Evolutionary conservation across 176 grass and related monocot species (phyloP), one percentile per base, ranked within the genome.

Genomic region (Metroxylon sagu): DNA sequence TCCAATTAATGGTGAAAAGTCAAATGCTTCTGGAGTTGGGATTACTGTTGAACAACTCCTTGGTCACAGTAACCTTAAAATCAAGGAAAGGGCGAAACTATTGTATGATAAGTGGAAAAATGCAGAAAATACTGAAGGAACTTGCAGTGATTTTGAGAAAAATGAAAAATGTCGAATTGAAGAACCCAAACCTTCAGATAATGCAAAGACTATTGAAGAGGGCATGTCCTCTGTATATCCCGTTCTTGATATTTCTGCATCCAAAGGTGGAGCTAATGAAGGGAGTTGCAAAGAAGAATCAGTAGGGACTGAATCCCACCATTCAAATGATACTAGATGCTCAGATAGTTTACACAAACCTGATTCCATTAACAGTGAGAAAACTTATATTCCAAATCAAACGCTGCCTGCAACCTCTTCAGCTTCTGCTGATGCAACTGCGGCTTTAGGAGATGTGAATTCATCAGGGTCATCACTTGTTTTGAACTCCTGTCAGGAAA

Each of bases 41-140:
- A 25, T 31, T 59, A 83, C 79, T 67, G 76, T 85, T 64, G 52
- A 53, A 17, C 52, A 67, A 26, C 82, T 90, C 7, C 26, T 83
- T 74, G 14, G 27, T 60, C 82, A 85, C 25, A 25, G 26, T 29
- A 83, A 72, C 63, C 16, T 48, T 18, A 6, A 62, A 15, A 77
- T 90, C 56, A 90, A 63, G 27, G 72, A 83, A 64, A 90, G 74
- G 57, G 87, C 87, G 7, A 64, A 48, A 67, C 18, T 50, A 2
- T 66, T 90, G 17, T 60, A 28, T 52, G 68, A 80, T 51, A 90
- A 78, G 67, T 90, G 82, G 87, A 53, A 18, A 16, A 25, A 14
- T 4, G 7, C 54, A 59, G 66, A 16, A 21, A 58, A 66, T 55
- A 57, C 62, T 57, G 27, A 5, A 68, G 52, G 18, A 26, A 54